A percentile compares a stretch with the other conserved stretches of the same genome.
phyloP scores from a whole-genome alignment of 352 stramenopile species.

The Globisporangium spinosum region DNA sequence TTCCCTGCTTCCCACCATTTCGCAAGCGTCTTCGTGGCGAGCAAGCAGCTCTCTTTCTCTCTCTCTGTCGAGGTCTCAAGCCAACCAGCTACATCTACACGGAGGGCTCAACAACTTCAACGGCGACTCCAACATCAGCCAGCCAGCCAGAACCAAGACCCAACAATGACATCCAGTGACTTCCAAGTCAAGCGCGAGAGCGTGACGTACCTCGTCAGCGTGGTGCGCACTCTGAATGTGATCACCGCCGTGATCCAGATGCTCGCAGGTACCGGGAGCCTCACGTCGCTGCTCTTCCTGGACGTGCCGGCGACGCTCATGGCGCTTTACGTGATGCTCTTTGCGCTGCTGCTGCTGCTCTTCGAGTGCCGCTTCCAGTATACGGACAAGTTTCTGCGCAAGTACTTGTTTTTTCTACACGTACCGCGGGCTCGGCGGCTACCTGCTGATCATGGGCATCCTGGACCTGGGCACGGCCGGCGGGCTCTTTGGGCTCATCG shows the following conservation, averaged over 20 bases:
- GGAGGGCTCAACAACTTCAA: no score
- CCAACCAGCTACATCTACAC: no score
- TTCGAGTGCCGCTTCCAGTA: slow-evolving; percentile 49
- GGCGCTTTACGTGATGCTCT: slow-evolving; percentile 45
- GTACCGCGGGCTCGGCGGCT: slow-evolving; percentile 45
- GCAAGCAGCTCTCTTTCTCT: no score
- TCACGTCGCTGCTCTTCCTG: slow-evolving; percentile 37
- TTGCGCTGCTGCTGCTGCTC: slow-evolving; percentile 43
- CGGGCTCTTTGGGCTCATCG: slow-evolving; percentile 32
- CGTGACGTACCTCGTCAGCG: slow-evolving; percentile 26
- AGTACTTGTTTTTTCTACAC: slow-evolving; percentile 65
- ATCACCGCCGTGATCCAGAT: slow-evolving; percentile 39
- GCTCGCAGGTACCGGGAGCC: slow-evolving; percentile 36
- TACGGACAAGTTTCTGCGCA: slow-evolving; percentile 42
- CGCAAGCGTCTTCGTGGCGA: background rate
- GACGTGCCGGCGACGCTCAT: slow-evolving; percentile 42
- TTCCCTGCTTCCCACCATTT: background rate
- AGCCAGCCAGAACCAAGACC: no score
- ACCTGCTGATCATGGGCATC: slow-evolving; percentile 55
- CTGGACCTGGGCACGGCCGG: slow-evolving; percentile 56
- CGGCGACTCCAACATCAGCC: no score
- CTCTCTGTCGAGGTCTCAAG: no score
- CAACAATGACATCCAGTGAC: slow-evolving; percentile 1
- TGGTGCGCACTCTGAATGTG: slow-evolving; percentile 39
- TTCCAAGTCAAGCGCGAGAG: slow-evolving; percentile 20